Evolutionary conservation across 2,329 filamentous ascomycete genomes (phyloP), one percentile per base, ranked within the genome.

Genomic region (Ambrosiella beaveri): DNA sequence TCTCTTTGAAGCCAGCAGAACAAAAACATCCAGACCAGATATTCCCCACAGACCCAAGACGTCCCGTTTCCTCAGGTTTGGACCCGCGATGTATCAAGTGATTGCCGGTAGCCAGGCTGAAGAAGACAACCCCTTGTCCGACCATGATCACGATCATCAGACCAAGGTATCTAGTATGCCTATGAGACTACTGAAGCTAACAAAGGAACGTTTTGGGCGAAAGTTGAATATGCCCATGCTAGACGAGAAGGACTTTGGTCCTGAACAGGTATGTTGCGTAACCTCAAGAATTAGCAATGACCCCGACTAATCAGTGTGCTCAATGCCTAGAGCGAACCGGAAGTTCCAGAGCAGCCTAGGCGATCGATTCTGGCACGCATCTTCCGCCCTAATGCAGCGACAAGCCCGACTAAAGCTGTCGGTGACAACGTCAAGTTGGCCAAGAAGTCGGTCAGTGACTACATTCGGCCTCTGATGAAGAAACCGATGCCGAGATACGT

Each of bases 161-260:
- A 9, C 47, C 15, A 51, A 51, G 47, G 47, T 51, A 51, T 11
- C 19, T 35, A n/a, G 9, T 19, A 41, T 17, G 9, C 38, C 37
- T 11, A 41, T 15, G 15, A n/a, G 19, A 41, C 35, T 40, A 11
- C 35, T 41, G 12, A 19, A 41, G 39, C 52, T 54, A 54, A 54
- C 52, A 15, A 41, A 27, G 17, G 35, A 17, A 19, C 12, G 6
- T 11, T n/a, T 15, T 6, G 17, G 19, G 1, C 49, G 47, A 35
- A 60, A 60, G 45, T 53, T 83, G 80, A 72, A 77, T 13, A 70
- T 84, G 51, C 72, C 73, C 12, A 62, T 65, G 3, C 61, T 76
- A 35, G 64, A 69, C 1, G 64, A 68, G 7, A 68, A 71, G 0
- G 68, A 71, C 51, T 70, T 71, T 61, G 64, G 64, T 15, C 60